Percentiles rank a stretch among this genome's conserved stretches.
These are phyloP conservation scores for Tagetes patula DNA, from an alignment of 129 eudicot species.

Conservation along the genomic window DNA sequence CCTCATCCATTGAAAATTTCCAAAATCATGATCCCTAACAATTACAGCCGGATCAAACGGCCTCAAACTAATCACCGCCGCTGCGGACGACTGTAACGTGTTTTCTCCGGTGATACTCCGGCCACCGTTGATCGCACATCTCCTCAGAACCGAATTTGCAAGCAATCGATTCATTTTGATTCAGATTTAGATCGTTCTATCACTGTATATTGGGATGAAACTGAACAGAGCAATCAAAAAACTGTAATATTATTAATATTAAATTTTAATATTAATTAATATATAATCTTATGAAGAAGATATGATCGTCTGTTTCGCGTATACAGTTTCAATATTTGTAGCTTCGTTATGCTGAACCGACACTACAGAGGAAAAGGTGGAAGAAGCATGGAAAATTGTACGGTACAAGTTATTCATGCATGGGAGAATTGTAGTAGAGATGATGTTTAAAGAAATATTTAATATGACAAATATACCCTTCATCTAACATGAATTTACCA, in stretches of 20 bases:
- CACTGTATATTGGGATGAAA: slow-evolving; percentile 16
- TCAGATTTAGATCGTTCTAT: slow-evolving; percentile 24
- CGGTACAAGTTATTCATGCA: slow-evolving; percentile 15
- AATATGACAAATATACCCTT: slow-evolving; percentile 5
- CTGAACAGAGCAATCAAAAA: not conserved
- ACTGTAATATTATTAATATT: not conserved
- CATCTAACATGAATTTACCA: not conserved
- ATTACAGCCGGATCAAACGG: slow-evolving; percentile 34
- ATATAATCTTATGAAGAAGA: not conserved
- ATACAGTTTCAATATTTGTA: slow-evolving; percentile 7
- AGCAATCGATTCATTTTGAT: slow-evolving; percentile 57
- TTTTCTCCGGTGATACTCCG: slow-evolving; percentile 21
- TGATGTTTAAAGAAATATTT: too few relatives aligned
- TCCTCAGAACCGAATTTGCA: slow-evolving; percentile 42
- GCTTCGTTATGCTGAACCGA: slow-evolving; percentile 1
- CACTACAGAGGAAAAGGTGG: not conserved
- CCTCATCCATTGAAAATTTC: slow-evolving; percentile 47
- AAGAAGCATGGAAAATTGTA: not conserved
- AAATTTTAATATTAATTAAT: not conserved
- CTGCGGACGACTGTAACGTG: slow-evolving; percentile 28
- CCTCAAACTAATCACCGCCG: slow-evolving; percentile 5
- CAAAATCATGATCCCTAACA: slow-evolving; percentile 30
- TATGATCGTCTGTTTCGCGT: slow-evolving; percentile 24
- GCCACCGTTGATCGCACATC: slow-evolving; percentile 40
- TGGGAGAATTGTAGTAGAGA: not conserved